Base-by-base conservation (phyloP, 1,139 yeast species). In the Protomyces macrosporus region DNA sequence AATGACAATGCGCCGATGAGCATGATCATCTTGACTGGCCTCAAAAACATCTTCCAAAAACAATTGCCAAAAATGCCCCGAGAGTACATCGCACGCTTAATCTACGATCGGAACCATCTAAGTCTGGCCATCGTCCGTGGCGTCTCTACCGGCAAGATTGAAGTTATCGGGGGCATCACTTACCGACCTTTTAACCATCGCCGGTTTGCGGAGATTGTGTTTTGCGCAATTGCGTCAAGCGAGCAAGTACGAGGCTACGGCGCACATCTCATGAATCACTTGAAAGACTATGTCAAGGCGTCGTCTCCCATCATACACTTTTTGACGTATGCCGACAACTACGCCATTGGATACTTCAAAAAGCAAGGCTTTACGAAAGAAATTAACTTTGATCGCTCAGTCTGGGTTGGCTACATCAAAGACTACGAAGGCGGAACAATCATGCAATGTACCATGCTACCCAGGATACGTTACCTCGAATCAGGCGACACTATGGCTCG, bases 31-130 rank as follows among this genome's bases (percentile, higher is more conserved):
- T 78, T 93, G 69, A 93, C 98, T 0, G 99, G 99, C 0, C 77
- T 93, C 67, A 93, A 95, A 76, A 93, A 93, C 75, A 93, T 93
- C 71, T 93, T 95, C 75, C 98, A 93, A 75, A 91, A 91, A 72
- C 99, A 93, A 75, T 81, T 93, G 69, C 99, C 99, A 3, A 93
- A 93, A 75, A 93, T 93, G 99, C 99, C 99, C 40, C 83, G 95
- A 67, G 98, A 95, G 73, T 93, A 95, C 75, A 93, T 93, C 72
- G 90, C 97, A 2, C 79, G 98, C 69, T 81, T 93, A 69, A 98
- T 93, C 3, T 93, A 90, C 73, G 99, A 95, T 74, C 78, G 97
- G 69, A 87, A 95, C 48, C 99, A 93, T 76, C 78, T 95, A 54
- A 90, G 97, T 0, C 90, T 93, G 83, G 98, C 98, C 0, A 96